Evolutionary conservation across 306 rosid species (phyloP).

Genomic region (Gastrolobium bilobum): DNA sequence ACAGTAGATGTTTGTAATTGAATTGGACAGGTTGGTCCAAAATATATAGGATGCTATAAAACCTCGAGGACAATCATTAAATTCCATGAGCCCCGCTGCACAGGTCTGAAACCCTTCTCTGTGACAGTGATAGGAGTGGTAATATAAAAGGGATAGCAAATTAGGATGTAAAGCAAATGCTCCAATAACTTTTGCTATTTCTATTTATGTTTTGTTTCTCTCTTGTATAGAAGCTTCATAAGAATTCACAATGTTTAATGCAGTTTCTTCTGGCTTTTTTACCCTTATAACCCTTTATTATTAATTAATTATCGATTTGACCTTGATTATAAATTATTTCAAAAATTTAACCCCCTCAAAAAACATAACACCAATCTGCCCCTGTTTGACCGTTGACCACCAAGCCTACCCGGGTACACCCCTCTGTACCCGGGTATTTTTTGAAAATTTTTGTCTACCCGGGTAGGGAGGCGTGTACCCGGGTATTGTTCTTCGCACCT

Average conservation of each 20-base stretch:
- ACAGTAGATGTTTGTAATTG: slow-evolving; percentile 1
- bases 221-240: neutral
- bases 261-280: neutral
- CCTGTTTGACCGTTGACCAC: too few relatives aligned
- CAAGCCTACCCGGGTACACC: too few relatives aligned
- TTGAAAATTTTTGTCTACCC: too few relatives aligned
- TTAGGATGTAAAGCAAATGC: neutral
- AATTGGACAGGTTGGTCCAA: slow-evolving; percentile 30
- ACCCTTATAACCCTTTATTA: too few relatives aligned
- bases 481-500: too few relatives aligned
- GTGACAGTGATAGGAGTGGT: slow-evolving; percentile 2
- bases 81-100: slow-evolving; percentile 35
- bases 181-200: neutral
- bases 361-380: too few relatives aligned
- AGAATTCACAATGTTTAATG: neutral
- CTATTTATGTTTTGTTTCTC: neutral
- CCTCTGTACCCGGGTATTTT: too few relatives aligned
- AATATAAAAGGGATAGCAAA: neutral
- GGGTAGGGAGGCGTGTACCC: too few relatives aligned
- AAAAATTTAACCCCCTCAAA: too few relatives aligned
- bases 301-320: too few relatives aligned
- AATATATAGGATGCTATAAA: neutral
- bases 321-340: too few relatives aligned
- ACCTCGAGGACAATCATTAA: slow-evolving; percentile 36
- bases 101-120: slow-evolving; percentile 1